These are phyloP conservation scores for Glebionis coronaria DNA, from an alignment of 129 eudicot species.

Conservation along the genomic window DNA sequence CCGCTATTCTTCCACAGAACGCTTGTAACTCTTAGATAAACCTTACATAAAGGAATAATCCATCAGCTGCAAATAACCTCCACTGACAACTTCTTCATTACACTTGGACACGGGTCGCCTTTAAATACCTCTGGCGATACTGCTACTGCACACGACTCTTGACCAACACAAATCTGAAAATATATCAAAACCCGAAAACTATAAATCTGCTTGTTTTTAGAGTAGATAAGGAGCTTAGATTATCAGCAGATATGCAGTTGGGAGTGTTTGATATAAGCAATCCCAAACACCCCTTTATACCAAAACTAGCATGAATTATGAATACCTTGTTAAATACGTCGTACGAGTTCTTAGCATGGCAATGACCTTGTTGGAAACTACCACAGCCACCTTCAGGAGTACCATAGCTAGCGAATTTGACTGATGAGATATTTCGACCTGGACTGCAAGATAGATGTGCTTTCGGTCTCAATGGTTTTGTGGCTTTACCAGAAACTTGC, in stretches of 20 bases:
- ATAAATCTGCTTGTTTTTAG: neutral
- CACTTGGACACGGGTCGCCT: conserved; percentile 91
- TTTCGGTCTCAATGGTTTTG: conserved; percentile 75
- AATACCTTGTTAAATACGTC: conserved; percentile 80
- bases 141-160: conserved; percentile 65
- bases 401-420: conserved; percentile 96
- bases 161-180: conserved; percentile 75
- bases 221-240: too few relatives aligned
- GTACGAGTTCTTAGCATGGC: conserved; percentile 87
- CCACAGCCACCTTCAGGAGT: conserved; percentile 94
- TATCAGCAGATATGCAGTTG: too few relatives aligned
- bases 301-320: neutral
- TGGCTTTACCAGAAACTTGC: conserved; percentile 63
- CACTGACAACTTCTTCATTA: conserved; percentile 88
- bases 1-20: neutral
- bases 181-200: neutral
- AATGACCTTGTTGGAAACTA: conserved; percentile 69
- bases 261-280: too few relatives aligned
- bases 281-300: neutral
- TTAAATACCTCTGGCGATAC: conserved; percentile 73
- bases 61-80: conserved; percentile 84
- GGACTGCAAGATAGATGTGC: conserved; percentile 81
- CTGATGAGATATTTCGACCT: conserved; percentile 66
- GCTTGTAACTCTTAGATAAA: too few relatives aligned
- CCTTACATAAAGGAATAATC: too few relatives aligned